phyloP scores from a whole-genome alignment of 352 stramenopile genomes.

The Globisporangium splendens region DNA sequence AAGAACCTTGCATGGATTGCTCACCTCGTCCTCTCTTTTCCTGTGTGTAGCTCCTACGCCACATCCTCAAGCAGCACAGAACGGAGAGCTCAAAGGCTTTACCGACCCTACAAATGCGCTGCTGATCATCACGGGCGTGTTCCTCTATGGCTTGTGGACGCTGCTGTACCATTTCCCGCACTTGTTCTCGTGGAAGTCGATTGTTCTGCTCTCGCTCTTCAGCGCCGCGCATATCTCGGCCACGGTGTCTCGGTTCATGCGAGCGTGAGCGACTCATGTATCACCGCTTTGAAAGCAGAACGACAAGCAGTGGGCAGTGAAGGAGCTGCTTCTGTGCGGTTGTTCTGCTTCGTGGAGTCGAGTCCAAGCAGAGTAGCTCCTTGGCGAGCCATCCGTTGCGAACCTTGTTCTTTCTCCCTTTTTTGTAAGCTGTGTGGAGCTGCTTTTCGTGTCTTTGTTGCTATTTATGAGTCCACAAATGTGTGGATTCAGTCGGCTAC shows the following conservation, averaged over 20 bases:
- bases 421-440: background rate
- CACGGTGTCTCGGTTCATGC: constrained; percentile 45
- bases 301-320: background rate
- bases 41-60: constrained; percentile 26
- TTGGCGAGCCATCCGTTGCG: background rate
- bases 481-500: background rate
- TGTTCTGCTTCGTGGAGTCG: too few species aligned
- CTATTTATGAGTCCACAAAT: constrained; percentile 8
- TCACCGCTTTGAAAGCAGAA: too few species aligned
- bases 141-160: constrained; percentile 74
- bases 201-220: constrained; percentile 60
- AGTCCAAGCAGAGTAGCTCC: too few species aligned
- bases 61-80: constrained; percentile 37
- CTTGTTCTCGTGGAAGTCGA: constrained; percentile 72
- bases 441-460: constrained; percentile 7
- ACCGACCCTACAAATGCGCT: constrained; percentile 58
- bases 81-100: constrained; percentile 47
- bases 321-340: background rate
- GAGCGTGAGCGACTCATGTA: background rate
- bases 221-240: constrained; percentile 62
- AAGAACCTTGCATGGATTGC: constrained; percentile 7
- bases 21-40: constrained; percentile 7
- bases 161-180: constrained; percentile 79
- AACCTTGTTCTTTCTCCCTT: constrained; percentile 1
- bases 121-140: constrained; percentile 54